Percentiles rank a stretch among this genome's conserved stretches.
phyloP scores from a whole-genome alignment of 306 rosid species.

The Carpinus fangiana region DNA sequence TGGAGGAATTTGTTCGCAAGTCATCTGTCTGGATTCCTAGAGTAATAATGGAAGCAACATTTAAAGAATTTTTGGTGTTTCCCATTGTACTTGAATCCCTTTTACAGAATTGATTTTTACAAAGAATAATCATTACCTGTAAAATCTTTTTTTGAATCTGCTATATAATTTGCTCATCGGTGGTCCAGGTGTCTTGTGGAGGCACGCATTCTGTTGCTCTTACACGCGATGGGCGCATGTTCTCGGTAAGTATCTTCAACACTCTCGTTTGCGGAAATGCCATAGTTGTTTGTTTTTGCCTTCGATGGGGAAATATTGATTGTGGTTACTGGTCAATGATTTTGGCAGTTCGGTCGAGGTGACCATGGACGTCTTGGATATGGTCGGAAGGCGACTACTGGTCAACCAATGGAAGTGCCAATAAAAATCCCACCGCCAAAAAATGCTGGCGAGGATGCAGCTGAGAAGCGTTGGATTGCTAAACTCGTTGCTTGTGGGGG shows the following conservation, averaged over 20 bases:
- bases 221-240: slow-evolving; percentile 83
- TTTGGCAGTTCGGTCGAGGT: slow-evolving; percentile 85
- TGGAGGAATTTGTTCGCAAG: background rate
- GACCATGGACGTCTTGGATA: slow-evolving; percentile 99
- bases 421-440: slow-evolving; percentile 57
- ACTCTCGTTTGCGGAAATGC: too few species aligned
- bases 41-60: background rate
- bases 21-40: background rate
- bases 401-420: slow-evolving; percentile 95
- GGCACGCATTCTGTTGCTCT: slow-evolving; percentile 97
- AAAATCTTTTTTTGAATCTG: background rate
- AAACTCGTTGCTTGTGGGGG: slow-evolving; percentile 94
- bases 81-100: background rate
- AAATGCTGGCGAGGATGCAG: slow-evolving; percentile 23
- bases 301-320: background rate
- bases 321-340: background rate
- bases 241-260: slow-evolving; percentile 58
- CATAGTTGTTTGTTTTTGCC: background rate
- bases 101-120: background rate
- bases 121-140: background rate
- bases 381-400: slow-evolving; percentile 92
- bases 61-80: background rate
- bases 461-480: slow-evolving; percentile 67
- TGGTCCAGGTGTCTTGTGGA: slow-evolving; percentile 82
- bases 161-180: slow-evolving; percentile 8